A percentile compares a stretch with the other conserved stretches of the same genome.
Evolutionary conservation across 164 flowering plant species (phyloP).

Genomic region (Malania oleifera): DNA sequence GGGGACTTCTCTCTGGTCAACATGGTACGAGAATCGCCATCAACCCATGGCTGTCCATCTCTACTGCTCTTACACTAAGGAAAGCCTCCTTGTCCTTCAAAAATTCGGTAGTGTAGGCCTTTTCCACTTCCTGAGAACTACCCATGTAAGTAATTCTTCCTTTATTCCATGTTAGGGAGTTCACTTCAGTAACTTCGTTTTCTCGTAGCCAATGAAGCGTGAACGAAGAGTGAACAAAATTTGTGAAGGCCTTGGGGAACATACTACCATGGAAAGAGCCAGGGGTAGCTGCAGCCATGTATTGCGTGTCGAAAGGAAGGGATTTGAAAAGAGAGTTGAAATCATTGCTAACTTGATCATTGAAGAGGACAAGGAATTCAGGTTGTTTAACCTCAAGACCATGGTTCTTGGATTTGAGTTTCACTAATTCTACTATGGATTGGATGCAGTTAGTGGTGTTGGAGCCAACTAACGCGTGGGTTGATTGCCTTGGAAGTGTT

Average conservation of each 20-base stretch:
- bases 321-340: slow-evolving; percentile 26
- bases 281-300: slow-evolving; percentile 24
- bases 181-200: slow-evolving; percentile 17
- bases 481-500: too few relatives aligned
- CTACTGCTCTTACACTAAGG: slow-evolving; percentile 15
- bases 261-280: slow-evolving; percentile 30
- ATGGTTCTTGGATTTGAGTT: slow-evolving; percentile 13
- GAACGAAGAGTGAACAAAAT: slow-evolving; percentile 23
- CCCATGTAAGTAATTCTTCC: slow-evolving; percentile 15
- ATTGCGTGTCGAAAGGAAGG: slow-evolving; percentile 14
- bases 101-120: slow-evolving; percentile 21
- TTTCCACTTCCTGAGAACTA: slow-evolving; percentile 8
- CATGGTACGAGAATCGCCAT: slow-evolving; percentile 11
- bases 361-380: slow-evolving; percentile 27
- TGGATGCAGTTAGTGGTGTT: slow-evolving; percentile 19
- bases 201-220: slow-evolving; percentile 30
- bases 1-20: slow-evolving; percentile 3
- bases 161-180: slow-evolving; percentile 15
- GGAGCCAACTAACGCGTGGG: slow-evolving; percentile 22
- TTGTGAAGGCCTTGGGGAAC: slow-evolving; percentile 23
- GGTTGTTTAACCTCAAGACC: background rate
- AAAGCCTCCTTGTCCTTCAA: slow-evolving; percentile 15
- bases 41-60: slow-evolving; percentile 21
- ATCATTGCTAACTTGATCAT: slow-evolving; percentile 23
- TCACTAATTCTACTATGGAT: slow-evolving; percentile 18